These are phyloP conservation scores for Penicillium sclerotigenum DNA, from an alignment of 2,329 filamentous ascomycete species.

Conservation along the genomic window DNA sequence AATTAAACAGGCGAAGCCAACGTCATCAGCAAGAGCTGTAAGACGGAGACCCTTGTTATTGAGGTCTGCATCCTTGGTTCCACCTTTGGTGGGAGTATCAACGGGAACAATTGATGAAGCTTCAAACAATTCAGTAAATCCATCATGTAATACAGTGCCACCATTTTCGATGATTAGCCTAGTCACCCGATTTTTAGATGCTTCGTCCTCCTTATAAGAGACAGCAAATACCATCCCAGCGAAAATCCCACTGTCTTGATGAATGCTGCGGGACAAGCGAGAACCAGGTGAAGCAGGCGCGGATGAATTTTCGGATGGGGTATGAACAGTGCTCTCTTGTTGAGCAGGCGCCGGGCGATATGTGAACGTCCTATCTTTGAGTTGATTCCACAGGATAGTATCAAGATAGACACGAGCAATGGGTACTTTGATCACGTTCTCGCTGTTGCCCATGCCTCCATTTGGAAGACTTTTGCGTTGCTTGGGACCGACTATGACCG, in stretches of 20 bases:
- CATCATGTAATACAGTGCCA: slow-evolving; percentile 66
- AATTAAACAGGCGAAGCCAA: slow-evolving; percentile 80
- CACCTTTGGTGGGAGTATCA: slow-evolving; percentile 30
- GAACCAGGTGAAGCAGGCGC: slow-evolving; percentile 49
- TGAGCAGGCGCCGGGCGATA: slow-evolving; percentile 22
- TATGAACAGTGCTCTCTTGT: slow-evolving; percentile 29
- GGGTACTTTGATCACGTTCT: slow-evolving; percentile 41
- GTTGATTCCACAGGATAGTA: slow-evolving; percentile 45
- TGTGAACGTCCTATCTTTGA: slow-evolving; percentile 42
- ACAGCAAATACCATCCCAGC: slow-evolving; percentile 83
- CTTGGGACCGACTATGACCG: slow-evolving; percentile 43
- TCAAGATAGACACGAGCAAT: slow-evolving; percentile 48
- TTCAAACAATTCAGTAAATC: slow-evolving; percentile 80
- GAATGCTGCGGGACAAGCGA: slow-evolving; percentile 44
- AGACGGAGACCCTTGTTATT: slow-evolving; percentile 50
- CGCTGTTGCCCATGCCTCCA: slow-evolving; percentile 26
- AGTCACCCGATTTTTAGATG: slow-evolving; percentile 57
- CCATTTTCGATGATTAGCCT: slow-evolving; percentile 67
- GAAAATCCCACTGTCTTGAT: slow-evolving; percentile 55
- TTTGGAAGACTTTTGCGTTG: slow-evolving; percentile 43
- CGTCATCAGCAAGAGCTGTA: slow-evolving; percentile 49
- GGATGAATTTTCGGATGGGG: slow-evolving; percentile 40
- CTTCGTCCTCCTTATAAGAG: slow-evolving; percentile 62
- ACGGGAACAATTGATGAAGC: slow-evolving; percentile 29
- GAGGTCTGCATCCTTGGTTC: slow-evolving; percentile 13